A percentile compares a stretch with the other conserved stretches of the same genome.
Conservation (phyloP, 345 rosid species). For the Acer negundo region DNA sequence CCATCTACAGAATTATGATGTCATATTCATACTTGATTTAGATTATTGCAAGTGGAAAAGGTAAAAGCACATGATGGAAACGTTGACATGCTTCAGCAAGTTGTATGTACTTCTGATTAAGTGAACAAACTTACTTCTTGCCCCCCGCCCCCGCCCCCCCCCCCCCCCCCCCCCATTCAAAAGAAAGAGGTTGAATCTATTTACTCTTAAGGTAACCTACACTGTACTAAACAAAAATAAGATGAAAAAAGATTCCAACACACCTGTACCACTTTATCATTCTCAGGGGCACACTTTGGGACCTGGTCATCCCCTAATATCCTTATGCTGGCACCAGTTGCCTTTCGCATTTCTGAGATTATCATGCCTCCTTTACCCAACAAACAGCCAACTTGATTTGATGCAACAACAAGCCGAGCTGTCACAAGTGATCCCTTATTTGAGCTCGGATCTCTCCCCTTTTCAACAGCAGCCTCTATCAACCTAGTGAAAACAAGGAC, state of each 20-base stretch:
- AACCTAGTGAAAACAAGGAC: constrained; percentile 72
- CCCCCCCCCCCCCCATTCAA: background rate
- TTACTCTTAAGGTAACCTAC: background rate
- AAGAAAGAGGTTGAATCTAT: background rate
- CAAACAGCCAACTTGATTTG: constrained; percentile 81
- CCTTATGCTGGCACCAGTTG: constrained; percentile 59
- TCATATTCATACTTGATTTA: background rate
- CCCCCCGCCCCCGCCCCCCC: background rate
- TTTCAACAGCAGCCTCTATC: constrained; percentile 59
- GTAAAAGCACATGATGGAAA: background rate
- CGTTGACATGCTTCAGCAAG: background rate
- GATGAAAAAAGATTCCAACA: constrained; percentile 9
- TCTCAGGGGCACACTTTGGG: constrained; percentile 65
- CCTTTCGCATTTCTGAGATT: constrained; percentile 76
- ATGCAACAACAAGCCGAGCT: constrained; percentile 77
- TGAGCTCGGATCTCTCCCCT: constrained; percentile 48
- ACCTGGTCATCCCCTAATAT: constrained; percentile 54
- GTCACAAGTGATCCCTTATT: constrained; percentile 46
- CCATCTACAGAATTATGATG: background rate
- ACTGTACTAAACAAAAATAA: constrained; percentile 7
- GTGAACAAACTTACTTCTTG: background rate
- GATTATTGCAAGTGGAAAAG: background rate
- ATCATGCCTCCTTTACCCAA: constrained; percentile 82
- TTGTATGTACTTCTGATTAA: background rate
- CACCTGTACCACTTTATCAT: constrained; percentile 90